phyloP scores from a whole-genome alignment of 2,329 filamentous ascomycete genomes.

The Colletotrichum lentis region DNA sequence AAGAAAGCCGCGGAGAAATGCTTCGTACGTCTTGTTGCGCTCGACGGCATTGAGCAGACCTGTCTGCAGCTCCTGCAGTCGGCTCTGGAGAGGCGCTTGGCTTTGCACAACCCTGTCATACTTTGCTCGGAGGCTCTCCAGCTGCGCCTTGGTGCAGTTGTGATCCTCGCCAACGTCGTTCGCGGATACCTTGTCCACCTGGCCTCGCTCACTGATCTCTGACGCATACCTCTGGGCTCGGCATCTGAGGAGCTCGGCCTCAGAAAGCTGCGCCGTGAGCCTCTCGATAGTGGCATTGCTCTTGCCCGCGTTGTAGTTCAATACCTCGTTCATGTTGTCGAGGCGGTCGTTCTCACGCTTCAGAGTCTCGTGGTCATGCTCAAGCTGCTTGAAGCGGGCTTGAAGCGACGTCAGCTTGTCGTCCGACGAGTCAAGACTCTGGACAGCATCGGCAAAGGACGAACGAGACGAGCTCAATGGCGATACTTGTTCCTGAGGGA shows the following conservation, averaged over 20 bases:
- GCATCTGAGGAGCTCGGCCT: slow-evolving; percentile 11
- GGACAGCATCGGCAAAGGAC: slow-evolving; percentile 16
- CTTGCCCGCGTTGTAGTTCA: neutral
- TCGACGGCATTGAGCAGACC: slow-evolving; percentile 21
- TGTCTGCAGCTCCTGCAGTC: slow-evolving; percentile 1
- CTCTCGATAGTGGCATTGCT: neutral
- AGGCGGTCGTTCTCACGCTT: slow-evolving; percentile 20
- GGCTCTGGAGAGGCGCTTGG: neutral
- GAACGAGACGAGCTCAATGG: neutral
- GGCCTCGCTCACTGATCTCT: slow-evolving; percentile 11
- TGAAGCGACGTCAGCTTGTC: neutral
- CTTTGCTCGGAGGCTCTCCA: slow-evolving; percentile 21
- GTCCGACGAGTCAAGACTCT: neutral
- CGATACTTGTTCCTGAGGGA: neutral
- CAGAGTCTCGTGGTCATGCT: slow-evolving; percentile 17
- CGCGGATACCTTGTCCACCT: neutral
- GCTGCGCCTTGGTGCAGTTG: neutral
- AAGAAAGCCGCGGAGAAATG: slow-evolving; percentile 10
- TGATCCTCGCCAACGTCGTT: neutral
- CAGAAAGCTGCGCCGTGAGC: neutral
- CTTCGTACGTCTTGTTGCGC: slow-evolving; percentile 21
- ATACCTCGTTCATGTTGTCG: slow-evolving; percentile 12
- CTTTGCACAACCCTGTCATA: neutral
- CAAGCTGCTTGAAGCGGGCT: slow-evolving; percentile 1
- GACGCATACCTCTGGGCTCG: slow-evolving; percentile 9